Percentiles rank a stretch among this genome's conserved stretches.
These are phyloP conservation scores for Eucalyptus regnans DNA, from an alignment of 345 rosid species.

Conservation along the genomic window DNA sequence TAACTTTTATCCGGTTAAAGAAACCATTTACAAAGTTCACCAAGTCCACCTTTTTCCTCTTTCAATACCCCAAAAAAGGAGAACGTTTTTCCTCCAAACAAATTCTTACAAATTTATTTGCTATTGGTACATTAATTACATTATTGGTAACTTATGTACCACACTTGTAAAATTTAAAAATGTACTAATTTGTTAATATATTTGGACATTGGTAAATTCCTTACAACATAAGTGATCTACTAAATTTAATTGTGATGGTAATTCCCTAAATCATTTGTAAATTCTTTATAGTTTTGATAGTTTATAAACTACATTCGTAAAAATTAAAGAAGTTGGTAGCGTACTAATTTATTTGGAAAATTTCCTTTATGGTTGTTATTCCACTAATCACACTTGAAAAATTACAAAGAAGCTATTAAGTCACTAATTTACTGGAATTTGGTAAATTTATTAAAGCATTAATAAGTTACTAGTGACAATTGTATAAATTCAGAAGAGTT, in stretches of 20 bases:
- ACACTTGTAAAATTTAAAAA: background rate
- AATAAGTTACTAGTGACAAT: background rate
- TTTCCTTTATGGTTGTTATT: background rate
- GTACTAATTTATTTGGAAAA: background rate
- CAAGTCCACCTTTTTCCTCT: background rate
- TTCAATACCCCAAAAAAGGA: background rate
- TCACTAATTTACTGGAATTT: background rate
- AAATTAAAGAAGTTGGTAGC: background rate
- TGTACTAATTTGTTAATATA: accelerated
- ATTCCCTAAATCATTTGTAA: background rate
- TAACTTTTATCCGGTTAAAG: background rate
- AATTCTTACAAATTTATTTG: no score
- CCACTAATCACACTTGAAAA: background rate
- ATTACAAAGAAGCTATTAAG: background rate
- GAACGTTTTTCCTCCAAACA: background rate
- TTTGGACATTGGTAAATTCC: background rate
- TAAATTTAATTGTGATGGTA: accelerated
- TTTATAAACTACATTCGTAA: background rate
- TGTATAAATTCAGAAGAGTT: background rate
- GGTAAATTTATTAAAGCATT: background rate
- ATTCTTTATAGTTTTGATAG: background rate
- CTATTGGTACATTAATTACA: background rate
- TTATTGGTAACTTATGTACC: background rate
- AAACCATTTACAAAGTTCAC: background rate
- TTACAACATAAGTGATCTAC: background rate